These are phyloP conservation scores for Protomyces macrosporus DNA, from an alignment of 1,139 yeast genomes.

Conservation along the genomic window DNA sequence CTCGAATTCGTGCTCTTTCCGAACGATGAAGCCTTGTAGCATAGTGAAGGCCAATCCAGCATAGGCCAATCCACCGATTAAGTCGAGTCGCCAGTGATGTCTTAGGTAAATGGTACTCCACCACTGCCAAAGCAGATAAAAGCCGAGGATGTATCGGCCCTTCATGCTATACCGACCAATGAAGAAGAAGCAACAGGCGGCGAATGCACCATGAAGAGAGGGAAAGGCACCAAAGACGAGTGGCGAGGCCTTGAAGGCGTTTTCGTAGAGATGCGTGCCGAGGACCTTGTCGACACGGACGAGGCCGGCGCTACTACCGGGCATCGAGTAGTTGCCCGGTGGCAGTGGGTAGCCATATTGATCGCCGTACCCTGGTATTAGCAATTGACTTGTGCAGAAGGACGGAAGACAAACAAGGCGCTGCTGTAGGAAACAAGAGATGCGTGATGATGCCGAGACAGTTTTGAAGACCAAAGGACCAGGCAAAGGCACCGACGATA, in stretches of 20 bases:
- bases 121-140: slow-evolving; percentile 55
- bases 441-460: slow-evolving; percentile 77
- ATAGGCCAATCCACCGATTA: slow-evolving; percentile 51
- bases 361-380: slow-evolving; percentile 46
- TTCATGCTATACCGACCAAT: slow-evolving; percentile 42
- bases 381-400: not conserved
- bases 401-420: slow-evolving; percentile 59
- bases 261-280: slow-evolving; percentile 77
- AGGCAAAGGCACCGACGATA: slow-evolving; percentile 37
- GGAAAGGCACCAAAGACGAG: slow-evolving; percentile 98
- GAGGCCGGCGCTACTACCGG: slow-evolving; percentile 95
- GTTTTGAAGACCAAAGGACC: slow-evolving; percentile 95
- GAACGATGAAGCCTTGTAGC: slow-evolving; percentile 3
- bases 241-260: slow-evolving; percentile 79
- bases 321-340: slow-evolving; percentile 88
- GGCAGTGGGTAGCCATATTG: slow-evolving; percentile 75
- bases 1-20: slow-evolving; percentile 11
- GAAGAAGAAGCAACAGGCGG: slow-evolving; percentile 50
- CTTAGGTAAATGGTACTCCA: slow-evolving; percentile 71
- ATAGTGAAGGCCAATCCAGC: slow-evolving; percentile 43
- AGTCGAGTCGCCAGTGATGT: slow-evolving; percentile 65
- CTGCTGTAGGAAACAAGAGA: slow-evolving; percentile 85
- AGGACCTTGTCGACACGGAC: slow-evolving; percentile 77
- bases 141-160: slow-evolving; percentile 31
- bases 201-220: slow-evolving; percentile 73